A percentile compares a stretch with the other conserved stretches of the same genome.
These are phyloP conservation scores for Penicillium olsonii DNA, from an alignment of 2,329 filamentous ascomycete genomes.

Conservation along the genomic window DNA sequence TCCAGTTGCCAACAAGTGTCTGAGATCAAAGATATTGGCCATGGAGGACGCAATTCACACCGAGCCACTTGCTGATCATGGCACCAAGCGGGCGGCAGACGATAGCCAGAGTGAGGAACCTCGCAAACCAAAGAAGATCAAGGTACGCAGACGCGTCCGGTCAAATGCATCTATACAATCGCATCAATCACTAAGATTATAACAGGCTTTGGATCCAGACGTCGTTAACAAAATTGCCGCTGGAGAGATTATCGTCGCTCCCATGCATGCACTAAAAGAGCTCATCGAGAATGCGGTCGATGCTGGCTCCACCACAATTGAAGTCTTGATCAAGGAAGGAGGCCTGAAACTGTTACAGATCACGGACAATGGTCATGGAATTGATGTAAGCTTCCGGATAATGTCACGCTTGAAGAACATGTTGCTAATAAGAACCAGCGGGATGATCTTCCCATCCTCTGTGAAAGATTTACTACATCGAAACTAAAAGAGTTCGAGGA, in stretches of 20 bases:
- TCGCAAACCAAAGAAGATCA: conserved; percentile 53
- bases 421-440: conserved; percentile 55
- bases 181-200: conserved; percentile 1
- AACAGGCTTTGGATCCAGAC: conserved; percentile 79
- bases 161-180: background rate
- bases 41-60: conserved; percentile 49
- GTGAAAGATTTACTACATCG: conserved; percentile 94
- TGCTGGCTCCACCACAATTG: conserved; percentile 88
- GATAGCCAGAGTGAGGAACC: conserved; percentile 36
- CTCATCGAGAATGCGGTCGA: conserved; percentile 96
- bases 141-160: conserved; percentile 20
- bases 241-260: conserved; percentile 96
- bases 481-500: conserved; percentile 95
- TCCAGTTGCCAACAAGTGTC: background rate
- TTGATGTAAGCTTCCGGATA: conserved; percentile 67
- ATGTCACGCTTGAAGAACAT: background rate
- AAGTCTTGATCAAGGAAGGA: conserved; percentile 91
- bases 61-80: conserved; percentile 39
- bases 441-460: conserved; percentile 88
- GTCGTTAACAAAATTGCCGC: conserved; percentile 99
- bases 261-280: conserved; percentile 94
- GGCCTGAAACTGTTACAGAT: conserved; percentile 95
- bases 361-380: conserved; percentile 94
- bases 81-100: conserved; percentile 54
- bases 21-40: background rate